Evolutionary conservation across 441 rosid species (phyloP), one percentile per base, ranked within the genome.

Genomic region (California macrophylla): DNA sequence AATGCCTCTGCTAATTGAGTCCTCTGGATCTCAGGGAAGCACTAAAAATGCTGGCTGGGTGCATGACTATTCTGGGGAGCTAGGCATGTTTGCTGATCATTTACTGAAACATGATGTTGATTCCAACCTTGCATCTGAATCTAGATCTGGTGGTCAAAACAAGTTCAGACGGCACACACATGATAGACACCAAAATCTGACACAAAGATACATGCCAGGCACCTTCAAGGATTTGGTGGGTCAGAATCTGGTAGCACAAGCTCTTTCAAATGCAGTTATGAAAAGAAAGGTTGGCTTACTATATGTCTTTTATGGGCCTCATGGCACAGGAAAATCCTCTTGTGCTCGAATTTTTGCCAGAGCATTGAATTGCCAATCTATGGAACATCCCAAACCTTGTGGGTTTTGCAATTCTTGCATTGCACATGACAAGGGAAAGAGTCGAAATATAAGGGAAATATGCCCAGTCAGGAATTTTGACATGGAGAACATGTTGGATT

Each of bases 251-350:
- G 98, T 87, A 5, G 87, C 83, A 9, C 96, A 95, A 84, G 98
- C 97, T 76, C 97, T 95, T 76, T 88, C 90, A 28, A 95, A 95
- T 78, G 99, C 98, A 16, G 92, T 86, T 30, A 70, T 71, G 72
- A 83, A 80, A 77, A 75, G 85, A 66, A 95, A 84, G 83, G 86
- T 95, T 66, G 99, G 95, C 26, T 79, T 90, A 28, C 87, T 95
- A 3, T 95, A 92, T 71, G 95, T 92, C 28, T 92, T 95, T 67
- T 84, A 95, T 13, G 99, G 98, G 65, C 98, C 96, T 75, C 96
- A 89, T 71, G 99, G 99, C 71, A 92, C 98, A 1, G 99, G 99
- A 42, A 95, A 92, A 85, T 90, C 97, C 34, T 92, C 95, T 0
- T 90, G 98, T 54, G 99, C 98, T 80, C 85, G 98, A 38, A 88